These are phyloP conservation scores for Raffaelea deltoideospora DNA, from an alignment of 2,329 filamentous ascomycete species.

Conservation along the genomic window DNA sequence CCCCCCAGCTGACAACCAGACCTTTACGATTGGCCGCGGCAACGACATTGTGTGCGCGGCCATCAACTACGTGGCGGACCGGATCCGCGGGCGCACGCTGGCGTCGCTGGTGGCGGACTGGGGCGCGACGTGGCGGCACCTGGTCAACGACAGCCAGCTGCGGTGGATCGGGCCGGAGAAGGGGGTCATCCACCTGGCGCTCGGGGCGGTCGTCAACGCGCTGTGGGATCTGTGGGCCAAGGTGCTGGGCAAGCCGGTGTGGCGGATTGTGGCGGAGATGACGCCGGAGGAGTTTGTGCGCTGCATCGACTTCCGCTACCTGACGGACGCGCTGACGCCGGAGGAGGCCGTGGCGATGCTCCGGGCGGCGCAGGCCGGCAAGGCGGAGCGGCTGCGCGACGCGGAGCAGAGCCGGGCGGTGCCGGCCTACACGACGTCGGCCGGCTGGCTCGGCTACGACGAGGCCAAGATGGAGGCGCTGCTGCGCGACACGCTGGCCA, in stretches of 20 bases:
- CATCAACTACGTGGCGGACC: conserved; percentile 62
- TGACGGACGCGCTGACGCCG: conserved; percentile 81
- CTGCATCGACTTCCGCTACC: conserved; percentile 90
- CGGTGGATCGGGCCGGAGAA: conserved; percentile 93
- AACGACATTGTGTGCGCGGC: conserved; percentile 86
- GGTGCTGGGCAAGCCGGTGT: conserved; percentile 70
- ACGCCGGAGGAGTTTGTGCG: conserved; percentile 70
- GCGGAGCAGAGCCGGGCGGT: conserved; percentile 62
- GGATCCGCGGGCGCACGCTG: conserved; percentile 60
- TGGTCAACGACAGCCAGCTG: conserved; percentile 81
- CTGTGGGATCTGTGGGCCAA: conserved; percentile 96
- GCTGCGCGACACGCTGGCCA: conserved; percentile 55
- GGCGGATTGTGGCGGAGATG: conserved; percentile 84
- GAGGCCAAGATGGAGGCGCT: conserved; percentile 73
- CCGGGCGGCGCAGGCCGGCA: conserved; percentile 47
- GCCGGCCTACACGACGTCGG: conserved; percentile 79
- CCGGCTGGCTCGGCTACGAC: conserved; percentile 82
- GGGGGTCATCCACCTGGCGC: conserved; percentile 81
- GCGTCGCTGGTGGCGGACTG: conserved; percentile 64
- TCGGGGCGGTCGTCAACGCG: conserved; percentile 79
- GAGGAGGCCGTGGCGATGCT: conserved; percentile 66
- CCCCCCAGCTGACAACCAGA: conserved; percentile 20
- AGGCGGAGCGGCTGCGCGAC: conserved; percentile 56
- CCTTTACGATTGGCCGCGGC: conserved; percentile 76
- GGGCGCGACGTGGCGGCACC: conserved; percentile 79